Evolutionary conservation across 2,329 filamentous ascomycete genomes (phyloP).

Genomic region (Arthrinium phaeospermum): DNA sequence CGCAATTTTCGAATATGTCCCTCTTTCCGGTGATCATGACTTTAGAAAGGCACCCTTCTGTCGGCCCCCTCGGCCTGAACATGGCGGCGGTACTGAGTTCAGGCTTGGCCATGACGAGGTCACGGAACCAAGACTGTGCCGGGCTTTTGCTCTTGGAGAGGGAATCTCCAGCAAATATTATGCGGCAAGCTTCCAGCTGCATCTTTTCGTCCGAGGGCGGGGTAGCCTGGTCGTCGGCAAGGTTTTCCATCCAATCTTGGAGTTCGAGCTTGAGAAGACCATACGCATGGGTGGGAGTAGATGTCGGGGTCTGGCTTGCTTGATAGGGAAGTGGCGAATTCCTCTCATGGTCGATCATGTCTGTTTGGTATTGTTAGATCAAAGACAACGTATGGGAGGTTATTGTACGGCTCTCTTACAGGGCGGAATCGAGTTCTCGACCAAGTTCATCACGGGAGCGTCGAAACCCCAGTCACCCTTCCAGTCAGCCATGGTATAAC

Average conservation of each 20-base stretch:
- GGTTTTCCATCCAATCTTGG: conserved; percentile 55
- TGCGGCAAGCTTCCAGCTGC: conserved; percentile 62
- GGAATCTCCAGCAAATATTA: conserved; percentile 61
- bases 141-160: conserved; percentile 44
- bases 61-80: conserved; percentile 52
- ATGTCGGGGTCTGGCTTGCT: conserved; percentile 50
- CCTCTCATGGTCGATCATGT: conserved; percentile 69
- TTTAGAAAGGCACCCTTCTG: conserved; percentile 53
- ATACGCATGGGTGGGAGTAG: conserved; percentile 62
- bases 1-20: conserved; percentile 61
- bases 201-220: conserved; percentile 58
- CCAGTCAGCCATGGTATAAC: conserved; percentile 71
- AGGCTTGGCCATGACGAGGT: conserved; percentile 59
- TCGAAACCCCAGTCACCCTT: conserved; percentile 75
- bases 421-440: conserved; percentile 70
- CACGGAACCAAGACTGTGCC: conserved; percentile 61
- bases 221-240: conserved; percentile 46
- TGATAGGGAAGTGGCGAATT: conserved; percentile 60
- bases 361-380: conserved; percentile 50
- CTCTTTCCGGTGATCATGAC: conserved; percentile 64
- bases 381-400: conserved; percentile 38
- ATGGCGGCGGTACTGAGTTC: conserved; percentile 50
- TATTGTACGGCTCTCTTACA: conserved; percentile 54
- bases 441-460: conserved; percentile 62
- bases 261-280: conserved; percentile 66